Evolutionary conservation across 2,329 filamentous ascomycete species (phyloP).

Genomic region (Arthrocladium fulminans): DNA sequence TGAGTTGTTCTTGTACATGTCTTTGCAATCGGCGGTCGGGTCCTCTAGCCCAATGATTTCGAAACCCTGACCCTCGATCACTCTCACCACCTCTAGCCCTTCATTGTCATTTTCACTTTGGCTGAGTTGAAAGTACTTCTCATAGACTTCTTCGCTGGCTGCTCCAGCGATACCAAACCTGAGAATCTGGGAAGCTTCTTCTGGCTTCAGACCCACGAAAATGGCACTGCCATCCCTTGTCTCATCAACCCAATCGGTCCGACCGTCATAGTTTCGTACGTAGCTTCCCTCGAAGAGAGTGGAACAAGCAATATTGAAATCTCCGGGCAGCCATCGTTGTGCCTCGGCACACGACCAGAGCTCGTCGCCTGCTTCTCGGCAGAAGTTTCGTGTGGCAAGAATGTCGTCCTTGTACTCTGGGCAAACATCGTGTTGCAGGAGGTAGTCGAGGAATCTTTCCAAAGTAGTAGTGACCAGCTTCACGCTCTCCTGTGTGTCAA

Average conservation of each 20-base stretch:
- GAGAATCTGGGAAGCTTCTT: slow-evolving; percentile 43
- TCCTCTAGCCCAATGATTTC: slow-evolving; percentile 49
- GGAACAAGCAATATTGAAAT: slow-evolving; percentile 70
- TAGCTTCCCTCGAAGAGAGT: slow-evolving; percentile 55
- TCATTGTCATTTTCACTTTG: slow-evolving; percentile 25
- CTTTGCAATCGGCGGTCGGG: slow-evolving; percentile 36
- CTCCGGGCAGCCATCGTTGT: slow-evolving; percentile 54
- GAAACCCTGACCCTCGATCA: slow-evolving; percentile 45
- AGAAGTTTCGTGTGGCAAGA: slow-evolving; percentile 55
- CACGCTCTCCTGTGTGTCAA: slow-evolving; percentile 46
- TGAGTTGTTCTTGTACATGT: slow-evolving; percentile 40
- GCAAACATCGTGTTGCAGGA: slow-evolving; percentile 76
- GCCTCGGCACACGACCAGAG: slow-evolving; percentile 51
- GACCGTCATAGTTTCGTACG: slow-evolving; percentile 33
- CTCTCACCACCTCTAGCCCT: slow-evolving; percentile 34
- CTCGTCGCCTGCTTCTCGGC: slow-evolving; percentile 58
- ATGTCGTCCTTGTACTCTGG: slow-evolving; percentile 67
- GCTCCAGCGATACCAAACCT: slow-evolving; percentile 42
- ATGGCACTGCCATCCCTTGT: slow-evolving; percentile 22
- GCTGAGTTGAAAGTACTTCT: slow-evolving; percentile 28
- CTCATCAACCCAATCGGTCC: slow-evolving; percentile 33
- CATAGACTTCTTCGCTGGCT: slow-evolving; percentile 33
- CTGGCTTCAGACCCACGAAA: slow-evolving; percentile 34
- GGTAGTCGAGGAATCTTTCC: slow-evolving; percentile 79
- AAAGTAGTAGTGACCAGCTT: slow-evolving; percentile 58